These are phyloP conservation scores for Phytopythium kandeliae DNA, from an alignment of 352 stramenopile species.

Conservation along the genomic window DNA sequence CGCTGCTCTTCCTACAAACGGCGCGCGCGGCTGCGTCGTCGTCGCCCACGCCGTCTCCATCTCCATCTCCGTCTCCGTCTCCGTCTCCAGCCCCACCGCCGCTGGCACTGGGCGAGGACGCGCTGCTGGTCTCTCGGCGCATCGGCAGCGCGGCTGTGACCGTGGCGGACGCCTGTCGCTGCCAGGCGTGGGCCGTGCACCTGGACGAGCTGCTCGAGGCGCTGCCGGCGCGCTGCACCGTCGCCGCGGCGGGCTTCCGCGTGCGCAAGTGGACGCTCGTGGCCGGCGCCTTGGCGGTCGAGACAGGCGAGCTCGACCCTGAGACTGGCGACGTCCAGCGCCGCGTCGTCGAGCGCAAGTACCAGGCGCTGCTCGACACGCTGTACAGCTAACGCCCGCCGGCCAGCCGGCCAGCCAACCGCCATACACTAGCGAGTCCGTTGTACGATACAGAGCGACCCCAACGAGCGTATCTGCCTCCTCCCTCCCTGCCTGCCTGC, in stretches of 20 bases:
- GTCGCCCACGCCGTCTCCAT: not conserved
- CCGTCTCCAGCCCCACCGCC: not conserved
- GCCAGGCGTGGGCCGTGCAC: conserved; percentile 68
- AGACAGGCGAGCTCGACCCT: conserved; percentile 64
- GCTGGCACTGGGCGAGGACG: conserved; percentile 39
- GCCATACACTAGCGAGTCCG: conserved; percentile 1
- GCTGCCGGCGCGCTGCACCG: conserved; percentile 29
- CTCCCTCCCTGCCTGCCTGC: too few relatives aligned
- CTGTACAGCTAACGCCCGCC: conserved; percentile 70
- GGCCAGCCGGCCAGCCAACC: too few relatives aligned
- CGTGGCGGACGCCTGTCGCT: conserved; percentile 56
- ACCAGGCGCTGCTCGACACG: conserved; percentile 67
- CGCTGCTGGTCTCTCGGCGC: conserved; percentile 25
- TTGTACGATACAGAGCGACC: not conserved
- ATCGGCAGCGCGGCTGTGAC: conserved; percentile 39
- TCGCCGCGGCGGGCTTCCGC: conserved; percentile 44
- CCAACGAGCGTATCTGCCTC: not conserved
- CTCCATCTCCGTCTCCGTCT: not conserved
- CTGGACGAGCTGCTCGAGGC: conserved; percentile 61
- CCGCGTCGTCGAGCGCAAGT: conserved; percentile 60
- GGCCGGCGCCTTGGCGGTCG: conserved; percentile 52
- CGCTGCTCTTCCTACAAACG: conserved; percentile 77
- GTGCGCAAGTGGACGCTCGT: conserved; percentile 83
- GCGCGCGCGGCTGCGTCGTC: not conserved
- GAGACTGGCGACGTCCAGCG: conserved; percentile 58